phyloP scores from a whole-genome alignment of 2,329 filamentous ascomycete genomes.

The Colletotrichum gloeosporioides region DNA sequence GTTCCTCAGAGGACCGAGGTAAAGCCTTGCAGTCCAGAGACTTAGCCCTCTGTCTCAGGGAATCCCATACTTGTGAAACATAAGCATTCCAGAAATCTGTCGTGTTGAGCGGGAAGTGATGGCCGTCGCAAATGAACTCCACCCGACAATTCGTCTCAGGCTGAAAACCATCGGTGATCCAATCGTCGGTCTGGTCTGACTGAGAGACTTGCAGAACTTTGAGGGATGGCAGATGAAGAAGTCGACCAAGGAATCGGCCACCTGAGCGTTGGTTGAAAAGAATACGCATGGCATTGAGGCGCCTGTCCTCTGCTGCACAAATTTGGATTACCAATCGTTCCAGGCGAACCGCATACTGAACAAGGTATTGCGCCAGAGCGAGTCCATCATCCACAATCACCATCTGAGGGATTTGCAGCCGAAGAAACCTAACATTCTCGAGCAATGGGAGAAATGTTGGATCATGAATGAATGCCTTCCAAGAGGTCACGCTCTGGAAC shows the following conservation, averaged over 20 bases:
- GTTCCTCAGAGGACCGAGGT: not conserved
- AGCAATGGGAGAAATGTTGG: accelerated
- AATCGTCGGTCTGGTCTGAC: not conserved
- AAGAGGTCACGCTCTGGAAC: not conserved
- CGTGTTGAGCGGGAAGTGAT: not conserved
- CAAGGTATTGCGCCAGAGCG: accelerated
- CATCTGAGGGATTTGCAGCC: not conserved
- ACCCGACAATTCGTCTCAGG: not conserved
- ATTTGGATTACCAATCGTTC: not conserved
- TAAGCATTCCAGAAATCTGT: accelerated
- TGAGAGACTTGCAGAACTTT: not conserved
- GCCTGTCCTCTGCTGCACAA: accelerated
- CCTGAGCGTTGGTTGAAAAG: accelerated
- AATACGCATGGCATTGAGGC: accelerated
- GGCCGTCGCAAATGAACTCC: not conserved
- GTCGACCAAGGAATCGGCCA: not conserved
- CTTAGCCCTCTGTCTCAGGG: accelerated
- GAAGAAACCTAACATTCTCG: not conserved
- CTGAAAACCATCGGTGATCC: not conserved
- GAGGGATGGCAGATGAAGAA: not conserved
- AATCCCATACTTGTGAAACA: not conserved
- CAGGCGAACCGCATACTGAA: accelerated
- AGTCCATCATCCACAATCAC: not conserved
- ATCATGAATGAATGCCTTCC: accelerated
- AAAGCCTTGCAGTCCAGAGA: not conserved